Base-by-base conservation (phyloP, 768 basidiomycete species). In the Mycena haematopus region DNA sequence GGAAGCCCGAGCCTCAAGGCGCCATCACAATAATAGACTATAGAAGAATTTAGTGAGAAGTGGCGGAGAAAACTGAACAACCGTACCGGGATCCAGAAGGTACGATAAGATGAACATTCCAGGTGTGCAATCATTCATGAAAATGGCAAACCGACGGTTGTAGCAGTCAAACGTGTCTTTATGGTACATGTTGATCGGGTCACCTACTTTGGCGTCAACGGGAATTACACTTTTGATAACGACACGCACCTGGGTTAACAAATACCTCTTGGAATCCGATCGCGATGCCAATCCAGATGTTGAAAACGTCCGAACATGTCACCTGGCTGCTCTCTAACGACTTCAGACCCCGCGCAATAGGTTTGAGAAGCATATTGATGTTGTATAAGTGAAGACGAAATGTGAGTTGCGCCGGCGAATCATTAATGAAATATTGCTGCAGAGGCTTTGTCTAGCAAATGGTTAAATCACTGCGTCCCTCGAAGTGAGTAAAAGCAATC, bases 331-430 rank as follows among this genome's bases (percentile, higher is more conserved):
- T 60, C 15, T 53, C 59, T 21, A 60, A 27, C 3, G 59, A 46
- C n/a, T 53, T 53, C 9, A 60, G 59, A 25, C 59, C 59, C 0
- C 52, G 59, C 2, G 59, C 22, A 38, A 60, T 38, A 9, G 58
- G 51, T 38, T 45, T 60, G 19, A 53, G 59, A 4, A 60, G 59
- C 52, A 60, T 52, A 31, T 60, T 54, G 52, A 60, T 60, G 45
- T 47, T 53, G 59, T 60, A 53, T 2, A 60, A 15, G 9, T 60
- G 51, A 27, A 6, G 2, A 1, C 59, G 52, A 21, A 60, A 10
- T 10, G 22, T 11, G 4, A 24, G 44, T 29, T 60, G 59, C 8
- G 7, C 52, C 0, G 51, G 52, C 1, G 59, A 60, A 13, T 60
- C 24, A 19, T 1, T 15, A 19, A 38, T n/a, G 15, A 60, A 53